phyloP scores from a whole-genome alignment of 176 grass and related monocot species.

The Aechmea fasciata region DNA sequence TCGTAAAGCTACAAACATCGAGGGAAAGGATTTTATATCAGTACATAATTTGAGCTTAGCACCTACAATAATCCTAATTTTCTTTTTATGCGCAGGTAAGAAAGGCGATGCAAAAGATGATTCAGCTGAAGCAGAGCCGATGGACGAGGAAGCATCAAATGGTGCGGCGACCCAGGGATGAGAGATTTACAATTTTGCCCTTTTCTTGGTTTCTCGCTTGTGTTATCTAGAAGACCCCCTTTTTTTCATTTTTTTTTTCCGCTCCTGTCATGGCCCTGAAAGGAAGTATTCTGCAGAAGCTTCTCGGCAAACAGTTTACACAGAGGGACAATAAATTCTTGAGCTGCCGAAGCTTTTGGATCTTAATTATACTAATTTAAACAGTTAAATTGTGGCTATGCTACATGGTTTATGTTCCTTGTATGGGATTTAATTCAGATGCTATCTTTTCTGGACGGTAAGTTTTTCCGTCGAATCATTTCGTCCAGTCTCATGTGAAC shows the following conservation, averaged over 20 bases:
- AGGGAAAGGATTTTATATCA: no score
- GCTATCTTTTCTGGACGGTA: no score
- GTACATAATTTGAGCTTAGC: not conserved
- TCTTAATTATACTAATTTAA: not conserved
- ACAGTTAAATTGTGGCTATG: not conserved
- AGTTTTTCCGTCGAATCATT: no score
- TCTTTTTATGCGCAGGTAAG: constrained; percentile 44
- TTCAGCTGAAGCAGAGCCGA: constrained; percentile 54
- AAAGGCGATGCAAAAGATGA: constrained; percentile 38
- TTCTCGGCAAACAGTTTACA: not conserved
- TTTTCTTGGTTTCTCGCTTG: not conserved
- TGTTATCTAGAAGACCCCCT: not conserved
- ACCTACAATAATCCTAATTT: not conserved
- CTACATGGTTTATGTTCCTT: not conserved
- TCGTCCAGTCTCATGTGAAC: no score
- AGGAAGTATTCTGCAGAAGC: not conserved
- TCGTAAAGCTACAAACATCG: no score
- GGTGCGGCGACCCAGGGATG: constrained; percentile 45
- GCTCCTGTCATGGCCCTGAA: not conserved
- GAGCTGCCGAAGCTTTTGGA: not conserved
- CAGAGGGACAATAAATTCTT: constrained; percentile 1
- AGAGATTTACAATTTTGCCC: constrained; percentile 27
- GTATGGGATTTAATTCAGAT: no score
- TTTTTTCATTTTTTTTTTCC: constrained; percentile 20
- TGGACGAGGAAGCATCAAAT: constrained; percentile 51